Base-by-base conservation (phyloP, 495 filamentous ascomycete genomes). In the Platismatia glauca region DNA sequence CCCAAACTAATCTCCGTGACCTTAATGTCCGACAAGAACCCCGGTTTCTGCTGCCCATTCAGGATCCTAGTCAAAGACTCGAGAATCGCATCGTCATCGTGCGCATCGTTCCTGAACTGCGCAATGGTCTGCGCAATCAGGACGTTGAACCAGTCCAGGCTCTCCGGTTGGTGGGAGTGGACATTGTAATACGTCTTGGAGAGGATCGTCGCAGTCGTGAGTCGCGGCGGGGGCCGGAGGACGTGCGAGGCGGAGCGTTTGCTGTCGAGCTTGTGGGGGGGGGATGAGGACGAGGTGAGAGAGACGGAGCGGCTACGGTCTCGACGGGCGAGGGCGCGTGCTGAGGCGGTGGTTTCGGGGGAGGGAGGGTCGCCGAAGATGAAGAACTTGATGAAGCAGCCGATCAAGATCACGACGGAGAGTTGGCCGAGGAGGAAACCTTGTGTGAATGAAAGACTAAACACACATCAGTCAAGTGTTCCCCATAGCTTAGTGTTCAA, bases 61-160 rank as follows among this genome's bases (percentile, higher is more conserved):
- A 98, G 81, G 3, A 90, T 83, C 39, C 85, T 86, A 12, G 84
- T 94, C n/a, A 98, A 78, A n/a, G 86, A 91, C n/a, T 82, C 87
- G n/a, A 98, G 82, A 29, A 98, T 91, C 9, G 94, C 95, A 70
- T 96, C 91, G 58, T 90, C 84, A 34, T 89, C 81, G 37, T 82
- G 81, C 31, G 94, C 94, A 68, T 97, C 95, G 63, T 86, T 85
- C 57, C 94, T 82, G 70, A 97, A 91, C 70, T 97, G 95, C 4
- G 95, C 93, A 58, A 98, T 92, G 0, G 95, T 95, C 76, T 98
- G 94, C 9, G 94, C 95, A 59, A 97, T 86, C 61, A 98, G 80
- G 31, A 98, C 94, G 73, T 98, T 98, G 80, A 98, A 97, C 94
- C 94, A 98, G 72, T 98, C 94, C 66, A 98, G 76, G n/a, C 87